Evolutionary conservation across 225 moss, liverwort and hornwort genomes (phyloP).

Genomic region (Polytrichum commune): DNA sequence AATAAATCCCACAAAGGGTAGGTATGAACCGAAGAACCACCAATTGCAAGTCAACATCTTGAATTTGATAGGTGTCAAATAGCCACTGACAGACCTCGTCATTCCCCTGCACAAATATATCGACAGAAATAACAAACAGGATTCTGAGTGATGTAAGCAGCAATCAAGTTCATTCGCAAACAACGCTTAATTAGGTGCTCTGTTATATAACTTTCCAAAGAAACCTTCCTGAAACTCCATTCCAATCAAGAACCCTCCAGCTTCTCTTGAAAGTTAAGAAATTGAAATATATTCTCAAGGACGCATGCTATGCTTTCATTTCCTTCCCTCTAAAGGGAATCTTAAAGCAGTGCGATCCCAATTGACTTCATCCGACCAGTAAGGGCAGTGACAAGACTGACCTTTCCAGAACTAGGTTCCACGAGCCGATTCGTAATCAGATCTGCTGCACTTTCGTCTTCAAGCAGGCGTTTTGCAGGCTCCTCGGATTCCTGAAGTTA

Average conservation of each 20-base stretch:
- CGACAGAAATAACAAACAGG: not conserved
- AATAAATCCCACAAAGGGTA: constrained; percentile 73
- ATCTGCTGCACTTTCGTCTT: constrained; percentile 52
- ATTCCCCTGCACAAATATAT: constrained; percentile 49
- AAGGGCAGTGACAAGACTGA: constrained; percentile 7
- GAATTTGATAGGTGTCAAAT: constrained; percentile 81
- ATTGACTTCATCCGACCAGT: too few species aligned
- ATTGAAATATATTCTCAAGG: too few species aligned
- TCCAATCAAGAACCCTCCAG: too few species aligned
- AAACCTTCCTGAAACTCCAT: too few species aligned
- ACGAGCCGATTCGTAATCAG: constrained; percentile 41
- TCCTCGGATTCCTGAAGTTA: constrained; percentile 45
- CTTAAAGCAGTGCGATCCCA: too few species aligned
- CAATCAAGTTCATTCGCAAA: too few species aligned
- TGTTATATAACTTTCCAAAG: too few species aligned
- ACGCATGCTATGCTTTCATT: too few species aligned
- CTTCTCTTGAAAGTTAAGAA: too few species aligned
- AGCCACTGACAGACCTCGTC: constrained; percentile 93
- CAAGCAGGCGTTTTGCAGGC: constrained; percentile 45
- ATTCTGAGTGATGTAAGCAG: too few species aligned
- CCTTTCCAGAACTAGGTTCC: constrained; percentile 64
- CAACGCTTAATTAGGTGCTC: too few species aligned
- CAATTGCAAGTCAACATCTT: constrained; percentile 69
- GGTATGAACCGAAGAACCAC: constrained; percentile 85
- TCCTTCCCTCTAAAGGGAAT: too few species aligned